Conservation (phyloP, 2,329 filamentous ascomycete genomes). For the Pseudocercospora cruenta region DNA sequence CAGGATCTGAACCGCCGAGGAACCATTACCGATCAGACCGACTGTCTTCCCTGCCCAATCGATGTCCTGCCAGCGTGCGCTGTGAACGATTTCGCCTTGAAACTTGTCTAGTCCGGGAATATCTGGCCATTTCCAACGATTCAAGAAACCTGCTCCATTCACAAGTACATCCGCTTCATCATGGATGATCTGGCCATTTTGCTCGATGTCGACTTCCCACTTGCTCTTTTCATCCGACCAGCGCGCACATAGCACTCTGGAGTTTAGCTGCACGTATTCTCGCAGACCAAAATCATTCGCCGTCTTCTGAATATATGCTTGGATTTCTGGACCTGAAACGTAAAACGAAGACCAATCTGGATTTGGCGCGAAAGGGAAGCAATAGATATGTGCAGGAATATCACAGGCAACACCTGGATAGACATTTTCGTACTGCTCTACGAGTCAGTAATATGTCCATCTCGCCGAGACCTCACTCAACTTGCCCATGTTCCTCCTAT, state of each 20-base stretch:
- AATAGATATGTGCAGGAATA: constrained; percentile 27
- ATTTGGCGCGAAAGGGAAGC: constrained; percentile 39
- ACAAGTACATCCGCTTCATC: constrained; percentile 45
- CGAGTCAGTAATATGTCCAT: not conserved
- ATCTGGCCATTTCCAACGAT: constrained; percentile 34
- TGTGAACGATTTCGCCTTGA: constrained; percentile 48
- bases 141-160: constrained; percentile 48
- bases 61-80: constrained; percentile 50
- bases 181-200: constrained; percentile 38
- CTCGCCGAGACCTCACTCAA: not conserved
- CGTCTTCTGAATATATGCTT: constrained; percentile 41
- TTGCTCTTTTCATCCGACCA: constrained; percentile 54
- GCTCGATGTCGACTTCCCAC: constrained; percentile 53
- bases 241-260: constrained; percentile 49
- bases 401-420: constrained; percentile 27
- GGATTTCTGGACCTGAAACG: constrained; percentile 23
- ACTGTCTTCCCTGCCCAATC: constrained; percentile 45
- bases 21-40: constrained; percentile 51
- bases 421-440: constrained; percentile 16
- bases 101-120: constrained; percentile 49
- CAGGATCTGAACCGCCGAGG: constrained; percentile 51
- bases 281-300: constrained; percentile 15
- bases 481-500: constrained; percentile 23
- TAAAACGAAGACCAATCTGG: constrained; percentile 23
- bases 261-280: constrained; percentile 55